Percentiles rank a stretch among this genome's conserved stretches.
phyloP scores from a whole-genome alignment of 257 asterid genomes.

The Solanum infundibuliforme region DNA sequence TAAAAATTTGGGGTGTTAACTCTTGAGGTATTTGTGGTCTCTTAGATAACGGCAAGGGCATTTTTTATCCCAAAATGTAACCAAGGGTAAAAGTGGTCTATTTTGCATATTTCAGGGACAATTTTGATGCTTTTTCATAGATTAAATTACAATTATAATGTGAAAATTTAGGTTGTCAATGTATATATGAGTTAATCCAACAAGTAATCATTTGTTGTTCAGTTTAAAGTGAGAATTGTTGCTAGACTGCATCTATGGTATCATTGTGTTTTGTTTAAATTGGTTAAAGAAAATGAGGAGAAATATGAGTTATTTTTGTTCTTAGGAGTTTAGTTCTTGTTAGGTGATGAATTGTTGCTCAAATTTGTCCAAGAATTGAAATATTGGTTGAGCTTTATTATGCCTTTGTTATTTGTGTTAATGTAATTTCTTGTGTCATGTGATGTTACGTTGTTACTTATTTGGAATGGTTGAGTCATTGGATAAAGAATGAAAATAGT shows the following conservation, averaged over 20 bases:
- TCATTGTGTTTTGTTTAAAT: neutral
- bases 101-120: too few relatives aligned
- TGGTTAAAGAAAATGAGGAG: neutral
- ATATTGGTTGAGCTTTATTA: neutral
- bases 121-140: too few relatives aligned
- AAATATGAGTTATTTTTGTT: neutral
- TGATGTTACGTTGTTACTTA: neutral
- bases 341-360: neutral
- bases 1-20: too few relatives aligned
- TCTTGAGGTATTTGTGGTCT: too few relatives aligned
- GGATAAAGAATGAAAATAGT: neutral
- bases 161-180: neutral
- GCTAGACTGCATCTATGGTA: neutral
- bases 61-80: too few relatives aligned
- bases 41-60: too few relatives aligned
- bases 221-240: neutral
- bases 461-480: neutral
- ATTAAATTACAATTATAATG: neutral
- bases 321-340: neutral
- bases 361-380: neutral
- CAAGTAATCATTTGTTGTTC: neutral
- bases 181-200: neutral
- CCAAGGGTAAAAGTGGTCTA: too few relatives aligned
- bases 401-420: neutral
- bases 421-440: neutral